Evolutionary conservation across 139 green algal species (phyloP), one percentile per base, ranked within the genome.

Genomic region (Picochlorum costavermella): DNA sequence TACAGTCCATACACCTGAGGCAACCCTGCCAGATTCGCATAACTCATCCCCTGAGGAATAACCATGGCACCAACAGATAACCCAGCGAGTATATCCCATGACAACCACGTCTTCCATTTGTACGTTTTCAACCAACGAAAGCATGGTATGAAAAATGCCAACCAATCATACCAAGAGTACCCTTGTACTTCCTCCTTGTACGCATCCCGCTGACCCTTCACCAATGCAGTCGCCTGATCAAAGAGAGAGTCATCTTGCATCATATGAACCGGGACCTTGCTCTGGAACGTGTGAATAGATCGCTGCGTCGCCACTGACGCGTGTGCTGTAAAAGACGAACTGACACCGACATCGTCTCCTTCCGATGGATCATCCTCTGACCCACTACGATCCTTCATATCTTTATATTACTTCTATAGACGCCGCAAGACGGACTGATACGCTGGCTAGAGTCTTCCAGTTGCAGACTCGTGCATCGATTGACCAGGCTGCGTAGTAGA

Each of bases 1-100:
- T 96, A 96, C 45, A 96, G 82, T n/a, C 90, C 90, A 61, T 86
- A 95, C 23, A 84, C 79, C 2, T 75, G 55, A 0, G 84, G 85
- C 56, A 90, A 66, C 46, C 82, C 83, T 0, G 86, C 86, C 48
- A 88, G 63, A 26, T 75, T 81, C 40, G 86, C 86, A 59, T 91
- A 92, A 2, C 70, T 82, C 79, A 92, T 81, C 26, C 69, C 69
- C 28, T 67, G 58, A 1, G 86, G 86, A 23, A 93, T 75, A 29
- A 93, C 83, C 81, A 92, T 84, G 61, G 83, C 86, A 6, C 73
- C 85, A 37, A 89, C 83, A 9, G 75, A 85, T 10, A 88, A 43
- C 6, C 85, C 85, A n/a, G 85, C 77, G 14, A 83, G 26, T 16
- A 92, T n/a, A 53, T 92, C 85, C 17, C 56, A 53, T 73, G 79